Percentiles rank a stretch among this genome's conserved stretches.
Evolutionary conservation across 257 asterid species (phyloP).

Genomic region (Cinchona pubescens): DNA sequence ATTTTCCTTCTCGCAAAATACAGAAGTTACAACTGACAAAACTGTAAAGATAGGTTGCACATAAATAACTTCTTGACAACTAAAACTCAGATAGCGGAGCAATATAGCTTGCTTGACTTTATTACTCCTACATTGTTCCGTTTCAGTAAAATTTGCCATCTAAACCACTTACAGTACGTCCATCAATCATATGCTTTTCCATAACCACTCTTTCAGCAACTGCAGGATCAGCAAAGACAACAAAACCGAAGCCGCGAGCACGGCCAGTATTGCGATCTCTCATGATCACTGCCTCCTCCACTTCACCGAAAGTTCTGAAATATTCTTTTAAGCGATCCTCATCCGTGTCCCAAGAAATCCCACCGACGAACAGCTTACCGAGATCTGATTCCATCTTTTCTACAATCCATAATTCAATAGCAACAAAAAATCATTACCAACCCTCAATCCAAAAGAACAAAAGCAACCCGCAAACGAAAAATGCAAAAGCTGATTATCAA

Average conservation of each 20-base stretch:
- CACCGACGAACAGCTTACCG: constrained; percentile 84
- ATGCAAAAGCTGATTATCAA: constrained; percentile 1
- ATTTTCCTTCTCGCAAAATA: neutral
- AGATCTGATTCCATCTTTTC: constrained; percentile 78
- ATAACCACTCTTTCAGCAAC: constrained; percentile 77
- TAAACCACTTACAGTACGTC: constrained; percentile 54
- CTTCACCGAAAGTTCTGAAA: constrained; percentile 65
- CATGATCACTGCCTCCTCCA: constrained; percentile 86
- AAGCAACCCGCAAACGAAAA: constrained; percentile 6
- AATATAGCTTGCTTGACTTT: neutral
- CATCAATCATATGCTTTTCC: constrained; percentile 79
- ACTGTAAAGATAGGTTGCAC: neutral
- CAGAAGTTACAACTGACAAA: neutral
- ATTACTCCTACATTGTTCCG: constrained; percentile 9
- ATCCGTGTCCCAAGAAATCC: constrained; percentile 94
- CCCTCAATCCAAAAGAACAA: constrained; percentile 16
- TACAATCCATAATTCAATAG: constrained; percentile 27
- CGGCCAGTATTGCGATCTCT: constrained; percentile 77
- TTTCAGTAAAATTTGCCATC: neutral
- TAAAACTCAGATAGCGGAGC: neutral
- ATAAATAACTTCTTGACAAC: neutral
- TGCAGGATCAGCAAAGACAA: constrained; percentile 63
- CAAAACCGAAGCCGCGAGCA: constrained; percentile 86
- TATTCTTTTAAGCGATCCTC: constrained; percentile 76
- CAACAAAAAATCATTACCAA: constrained; percentile 5